Evolutionary conservation across 495 filamentous ascomycete genomes (phyloP), one percentile per base, ranked within the genome.

Genomic region (Bryoglossum gracile): DNA sequence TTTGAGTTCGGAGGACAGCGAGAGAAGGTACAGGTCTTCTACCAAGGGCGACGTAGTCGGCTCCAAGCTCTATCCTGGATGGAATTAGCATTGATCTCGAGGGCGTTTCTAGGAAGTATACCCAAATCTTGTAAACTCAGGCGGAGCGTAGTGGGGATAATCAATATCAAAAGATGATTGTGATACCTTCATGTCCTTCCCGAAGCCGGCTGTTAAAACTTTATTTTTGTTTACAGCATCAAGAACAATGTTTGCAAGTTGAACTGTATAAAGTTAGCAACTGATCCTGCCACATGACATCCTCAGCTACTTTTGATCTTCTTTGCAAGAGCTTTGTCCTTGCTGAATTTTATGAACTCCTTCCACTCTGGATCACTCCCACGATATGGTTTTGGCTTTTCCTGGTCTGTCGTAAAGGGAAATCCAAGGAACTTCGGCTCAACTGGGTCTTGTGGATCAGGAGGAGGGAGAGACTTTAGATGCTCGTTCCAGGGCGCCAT

Each of bases 61-160:
- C 70, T 11, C 66, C 63, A 36, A 86, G 68, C 57, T 80, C 75
- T 33, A 84, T 60, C 2, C 77, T 69, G 46, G 25, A 19, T n/a
- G 37, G 18, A 28, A 17, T 53, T 18, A 52, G 51, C 28, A n/a
- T 9, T 14, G 26, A 8, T n/a, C 36, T 22, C 19, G 16, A 8
- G 13, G 25, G 26, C 8, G 9, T 37, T 13, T 37, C 8, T 8
- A 6, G 16, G 4, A 19, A 13, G 62, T 70, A 54, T 70, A 81
- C 73, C 83, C 83, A 18, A 70, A 72, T 23, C 74, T 71, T 56
- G 75, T 69, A 57, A 80, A 84, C 45, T 75, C 72, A 36, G 70
- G 74, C 13, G 83, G 78, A 5, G 81, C 73, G 32, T 72, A 68
- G 50, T 66, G 60, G 17, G 82, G 82, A 55, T 80, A 82, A 33